Base-by-base conservation (phyloP, 306 rosid species). In the Vicia faba region DNA sequence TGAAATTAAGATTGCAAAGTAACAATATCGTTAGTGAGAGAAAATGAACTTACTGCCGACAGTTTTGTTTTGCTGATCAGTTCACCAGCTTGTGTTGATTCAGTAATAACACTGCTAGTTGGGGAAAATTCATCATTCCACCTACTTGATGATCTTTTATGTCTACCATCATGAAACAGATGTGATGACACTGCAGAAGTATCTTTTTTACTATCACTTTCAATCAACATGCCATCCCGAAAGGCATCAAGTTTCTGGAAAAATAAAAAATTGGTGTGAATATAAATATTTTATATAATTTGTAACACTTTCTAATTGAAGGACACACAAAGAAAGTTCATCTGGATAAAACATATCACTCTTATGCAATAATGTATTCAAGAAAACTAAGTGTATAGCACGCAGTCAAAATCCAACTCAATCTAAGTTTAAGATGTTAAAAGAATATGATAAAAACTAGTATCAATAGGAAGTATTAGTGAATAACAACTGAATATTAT, bases 121-220 rank as follows among this genome's bases (percentile, higher is more conserved):
- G 88, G 84, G 69, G 96, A 87, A 68, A 82, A 77, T 79, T 95
- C 99, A 45, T 85, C 99, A 43, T 82, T 95, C 95, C 96, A 82
- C 70, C 82, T 86, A 82, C 92, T 85, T 69, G 89, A 81, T 49
- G 96, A 88, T 83, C 96, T 86, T 82, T 75, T 85, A 73, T 92
- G 96, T 69, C 82, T 87, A 59, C 68, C 72, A 50, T 87, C 98
- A 60, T 64, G 76, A 72, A 91, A 76, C 43, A 81, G 49, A 80
- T 84, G 84, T 14, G 84, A 75, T 57, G 85, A 61, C 69, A 44
- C 78, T 13, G 64, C 71, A 39, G 83, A 84, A 70, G 91, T 78
- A 46, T 91, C 97, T 67, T 79, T 91, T 72, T 78, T 81, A 68
- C 72, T 78, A 77, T 87, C 99, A 72, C 78, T 84, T 80, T 84